A percentile compares a stretch with the other conserved stretches of the same genome.
Evolutionary conservation across 176 grass and related monocot species (phyloP).

Genomic region (Carex littledalei): DNA sequence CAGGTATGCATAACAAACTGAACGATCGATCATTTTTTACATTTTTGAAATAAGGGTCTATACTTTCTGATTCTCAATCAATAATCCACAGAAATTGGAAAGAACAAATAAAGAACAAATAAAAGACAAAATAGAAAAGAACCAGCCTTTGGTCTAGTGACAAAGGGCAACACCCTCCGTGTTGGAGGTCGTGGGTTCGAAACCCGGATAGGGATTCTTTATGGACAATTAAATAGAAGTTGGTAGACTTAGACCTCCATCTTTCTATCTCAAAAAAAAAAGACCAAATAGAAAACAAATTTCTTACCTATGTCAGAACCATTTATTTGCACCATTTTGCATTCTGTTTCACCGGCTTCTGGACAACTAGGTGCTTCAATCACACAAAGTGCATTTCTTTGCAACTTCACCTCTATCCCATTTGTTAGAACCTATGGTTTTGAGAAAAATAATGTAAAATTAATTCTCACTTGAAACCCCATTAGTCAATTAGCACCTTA

Average conservation of each 20-base stretch:
- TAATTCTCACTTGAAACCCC: neutral
- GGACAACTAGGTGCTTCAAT: slow-evolving; percentile 54
- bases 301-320: neutral
- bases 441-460: neutral
- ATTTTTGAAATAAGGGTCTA: neutral
- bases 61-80: neutral
- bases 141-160: too few species aligned
- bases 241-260: too few species aligned
- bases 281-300: too few species aligned
- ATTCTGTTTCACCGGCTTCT: slow-evolving; percentile 38
- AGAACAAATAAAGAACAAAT: neutral
- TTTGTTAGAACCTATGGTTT: slow-evolving; percentile 54
- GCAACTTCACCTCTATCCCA: slow-evolving; percentile 70
- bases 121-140: too few species aligned
- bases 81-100: neutral
- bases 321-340: slow-evolving; percentile 39
- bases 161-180: too few species aligned
- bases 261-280: neutral
- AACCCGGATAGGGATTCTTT: too few species aligned
- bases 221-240: too few species aligned
- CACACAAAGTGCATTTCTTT: slow-evolving; percentile 64
- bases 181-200: too few species aligned
- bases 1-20: neutral
- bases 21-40: neutral
- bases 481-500: neutral